Base-by-base conservation (phyloP, 2,329 filamentous ascomycete genomes). In the Claviceps purpurea region DNA sequence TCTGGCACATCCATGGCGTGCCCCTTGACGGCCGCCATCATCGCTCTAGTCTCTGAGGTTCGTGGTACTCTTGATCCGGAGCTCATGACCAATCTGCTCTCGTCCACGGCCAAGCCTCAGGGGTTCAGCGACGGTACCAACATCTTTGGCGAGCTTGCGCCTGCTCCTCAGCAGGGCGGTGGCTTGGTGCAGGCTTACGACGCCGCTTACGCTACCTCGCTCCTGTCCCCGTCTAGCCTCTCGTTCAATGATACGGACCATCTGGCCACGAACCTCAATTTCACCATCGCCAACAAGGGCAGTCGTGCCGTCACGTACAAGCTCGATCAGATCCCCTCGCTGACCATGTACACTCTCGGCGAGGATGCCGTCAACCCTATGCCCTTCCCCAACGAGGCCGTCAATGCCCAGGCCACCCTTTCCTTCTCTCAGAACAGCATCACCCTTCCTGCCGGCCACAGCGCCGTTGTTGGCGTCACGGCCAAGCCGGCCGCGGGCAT, bases 211-310 rank as follows among this genome's bases (percentile, higher is more conserved):
- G 68, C 75, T 11, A 77, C 70, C 2, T 73, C 74, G 2, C 59
- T 76, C 13, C 64, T 84, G 20, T 74, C 72, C 57, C 72, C 70
- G 7, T 75, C 75, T 16, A 77, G 73, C 60, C 65, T 85, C 10
- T 72, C 76, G 1, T 82, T 84, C 66, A 83, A 84, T 60, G 81
- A 84, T 60, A 80, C 78, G 0, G 75, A 77, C 56, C 60, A 82
- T 67, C 73, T 81, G 54, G 60, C 64, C 44, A 62, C 67, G 5
- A 68, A 67, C 1, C 65, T 72, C 43, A 72, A 73, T 57, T 79
- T 84, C 59, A 73, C 68, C 39, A 70, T 84, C 56, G 70, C 64
- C 58, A 84, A 84, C 67, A 68, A 69, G 7, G 76, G 75, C 44
- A 65, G 65, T 13, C 65, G 68, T 16, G 62, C 69, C 0, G 63